These are phyloP conservation scores for Ascoidea rubescens DNA, from an alignment of 805 yeast species.

Conservation along the genomic window DNA sequence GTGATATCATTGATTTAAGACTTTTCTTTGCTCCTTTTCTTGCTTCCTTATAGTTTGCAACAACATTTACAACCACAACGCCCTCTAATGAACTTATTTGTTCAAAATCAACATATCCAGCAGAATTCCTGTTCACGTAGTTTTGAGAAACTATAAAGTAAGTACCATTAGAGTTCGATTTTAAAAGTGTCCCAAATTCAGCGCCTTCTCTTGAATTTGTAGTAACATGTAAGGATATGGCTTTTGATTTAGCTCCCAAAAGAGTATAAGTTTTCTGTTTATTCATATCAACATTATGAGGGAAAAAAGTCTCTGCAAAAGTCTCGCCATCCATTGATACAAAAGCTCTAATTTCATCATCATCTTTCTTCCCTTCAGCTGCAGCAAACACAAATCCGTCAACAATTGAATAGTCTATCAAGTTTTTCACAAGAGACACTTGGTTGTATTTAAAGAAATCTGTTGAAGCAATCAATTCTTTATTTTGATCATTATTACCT, in stretches of 20 bases:
- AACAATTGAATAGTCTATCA: too few species aligned
- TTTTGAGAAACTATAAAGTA: conserved; percentile 54
- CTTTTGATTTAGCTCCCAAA: conserved; percentile 53
- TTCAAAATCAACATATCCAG: conserved; percentile 81
- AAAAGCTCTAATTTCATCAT: conserved; percentile 1
- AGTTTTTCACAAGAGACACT: too few species aligned
- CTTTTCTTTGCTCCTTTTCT: conserved; percentile 32
- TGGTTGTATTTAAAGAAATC: too few species aligned
- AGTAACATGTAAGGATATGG: conserved; percentile 76
- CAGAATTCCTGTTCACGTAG: conserved; percentile 57
- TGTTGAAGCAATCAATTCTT: too few species aligned
- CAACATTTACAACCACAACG: conserved; percentile 58
- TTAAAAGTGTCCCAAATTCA: conserved; percentile 68
- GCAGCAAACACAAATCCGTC: too few species aligned
- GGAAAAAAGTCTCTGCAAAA: conserved; percentile 73
- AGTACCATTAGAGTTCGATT: conserved; percentile 86
- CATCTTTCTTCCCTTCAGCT: not conserved
- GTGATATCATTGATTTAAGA: conserved; percentile 59
- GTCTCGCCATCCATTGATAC: conserved; percentile 40
- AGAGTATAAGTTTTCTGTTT: conserved; percentile 66
- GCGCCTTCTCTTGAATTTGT: conserved; percentile 32
- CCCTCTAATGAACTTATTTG: conserved; percentile 79
- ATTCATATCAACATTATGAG: conserved; percentile 43
- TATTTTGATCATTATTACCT: too few species aligned
- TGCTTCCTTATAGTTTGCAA: conserved; percentile 36